Conservation (phyloP, 331 rosid genomes). For the Pyracantha coccinea region DNA sequence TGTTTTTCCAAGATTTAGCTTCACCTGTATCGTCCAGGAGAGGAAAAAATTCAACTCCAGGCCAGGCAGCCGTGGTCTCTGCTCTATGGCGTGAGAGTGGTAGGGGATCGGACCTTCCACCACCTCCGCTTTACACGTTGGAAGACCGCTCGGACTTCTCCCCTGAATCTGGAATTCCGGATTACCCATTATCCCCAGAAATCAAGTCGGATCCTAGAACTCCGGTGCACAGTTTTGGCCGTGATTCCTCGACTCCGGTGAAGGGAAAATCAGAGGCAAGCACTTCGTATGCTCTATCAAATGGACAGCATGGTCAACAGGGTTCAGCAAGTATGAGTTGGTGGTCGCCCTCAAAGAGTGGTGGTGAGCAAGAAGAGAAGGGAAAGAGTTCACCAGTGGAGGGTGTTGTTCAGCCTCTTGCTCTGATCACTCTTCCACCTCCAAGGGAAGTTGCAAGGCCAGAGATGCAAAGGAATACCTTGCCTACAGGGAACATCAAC, state of each 20-base stretch:
- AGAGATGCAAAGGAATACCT: conserved; percentile 61
- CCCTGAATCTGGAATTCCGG: conserved; percentile 83
- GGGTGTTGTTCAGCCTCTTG: conserved; percentile 87
- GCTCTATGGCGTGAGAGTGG: conserved; percentile 80
- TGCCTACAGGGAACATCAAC: conserved; percentile 57
- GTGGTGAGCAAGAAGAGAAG: conserved; percentile 67
- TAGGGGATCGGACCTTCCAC: conserved; percentile 76
- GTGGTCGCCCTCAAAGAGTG: conserved; percentile 83
- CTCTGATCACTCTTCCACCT: conserved; percentile 79
- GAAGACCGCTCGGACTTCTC: conserved; percentile 88
- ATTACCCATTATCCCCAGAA: conserved; percentile 85
- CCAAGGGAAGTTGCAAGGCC: conserved; percentile 89
- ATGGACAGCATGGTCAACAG: conserved; percentile 60
- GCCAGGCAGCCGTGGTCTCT: conserved; percentile 78
- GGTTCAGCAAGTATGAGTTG: conserved; percentile 52
- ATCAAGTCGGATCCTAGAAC: conserved; percentile 56
- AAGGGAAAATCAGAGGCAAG: conserved; percentile 65
- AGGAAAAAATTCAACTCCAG: conserved; percentile 74
- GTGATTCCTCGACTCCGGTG: conserved; percentile 48
- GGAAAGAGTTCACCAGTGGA: conserved; percentile 89
- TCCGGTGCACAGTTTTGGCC: conserved; percentile 41
- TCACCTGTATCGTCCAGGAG: conserved; percentile 70
- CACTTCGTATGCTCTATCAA: conserved; percentile 64
- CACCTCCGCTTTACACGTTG: conserved; percentile 86
- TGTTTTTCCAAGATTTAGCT: conserved; percentile 89